Base-by-base conservation (phyloP, 768 basidiomycete genomes). In the Amyloporia xantha region DNA sequence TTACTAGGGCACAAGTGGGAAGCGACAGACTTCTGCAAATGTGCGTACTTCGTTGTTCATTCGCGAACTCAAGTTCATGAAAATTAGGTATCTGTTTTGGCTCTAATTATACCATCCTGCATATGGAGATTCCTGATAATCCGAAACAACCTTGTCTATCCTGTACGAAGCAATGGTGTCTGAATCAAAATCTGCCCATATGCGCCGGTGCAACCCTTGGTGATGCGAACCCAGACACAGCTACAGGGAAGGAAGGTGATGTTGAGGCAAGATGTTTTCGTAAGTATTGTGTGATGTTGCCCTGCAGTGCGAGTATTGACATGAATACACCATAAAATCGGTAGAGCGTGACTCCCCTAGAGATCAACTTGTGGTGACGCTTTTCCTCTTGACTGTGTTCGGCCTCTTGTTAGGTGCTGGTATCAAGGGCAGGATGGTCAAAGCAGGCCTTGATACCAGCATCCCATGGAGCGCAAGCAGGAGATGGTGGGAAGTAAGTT, bases 241-340 rank as follows among this genome's bases (percentile, higher is more conserved):
- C 87, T 11, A 94, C 91, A 4, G 93, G 93, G 27, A 93, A 88
- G 63, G 93, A 95, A 66, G 93, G 93, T 37, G 91, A 95, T 66
- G 90, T 96, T 20, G 91, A 94, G 71, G 91, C 92, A 49, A 75
- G 92, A 64, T 96, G 93, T 74, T 95, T 95, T 71, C 90, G 92
- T 95, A 68, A 61, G 91, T 76, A 47, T 53, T 9, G 2, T 44
- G 49, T 56, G 25, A 41, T 48, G 38, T 42, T 28, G 27, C 21
- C 37, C 44, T 47, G 17, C 17, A 19, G 44, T 48, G 41, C 43
- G 39, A n/a, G n/a, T 15, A 25, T 46, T 53, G 35, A 53, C 41
- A 19, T 25, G 11, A 20, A 20, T 41, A 9, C 28, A 23, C 62
- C 39, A 13, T 26, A 62, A n/a, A n/a, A n/a, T n/a, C n/a, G 60